Evolutionary conservation across 2,329 filamentous ascomycete species (phyloP).

Genomic region (Torrubiella hemipterigena): DNA sequence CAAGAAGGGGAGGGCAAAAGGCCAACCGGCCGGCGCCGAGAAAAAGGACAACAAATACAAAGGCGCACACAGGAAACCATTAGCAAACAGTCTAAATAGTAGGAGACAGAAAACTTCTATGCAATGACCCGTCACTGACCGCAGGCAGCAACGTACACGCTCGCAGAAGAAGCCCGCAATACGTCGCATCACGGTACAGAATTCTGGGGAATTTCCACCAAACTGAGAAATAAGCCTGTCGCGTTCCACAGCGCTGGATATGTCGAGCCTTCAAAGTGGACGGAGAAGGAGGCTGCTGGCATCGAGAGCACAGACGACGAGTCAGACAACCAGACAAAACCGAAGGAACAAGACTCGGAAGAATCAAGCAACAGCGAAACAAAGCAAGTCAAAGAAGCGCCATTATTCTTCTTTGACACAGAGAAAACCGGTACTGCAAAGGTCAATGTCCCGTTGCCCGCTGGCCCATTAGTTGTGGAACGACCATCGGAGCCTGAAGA

Average conservation of each 20-base stretch:
- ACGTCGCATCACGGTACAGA: slow-evolving; percentile 8
- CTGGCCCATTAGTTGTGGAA: too few species aligned
- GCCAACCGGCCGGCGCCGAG: too few species aligned
- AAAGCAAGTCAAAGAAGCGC: slow-evolving; percentile 8
- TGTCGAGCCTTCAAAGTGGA: slow-evolving; percentile 28
- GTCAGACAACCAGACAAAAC: not conserved
- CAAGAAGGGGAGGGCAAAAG: too few species aligned
- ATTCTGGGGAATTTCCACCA: slow-evolving; percentile 24
- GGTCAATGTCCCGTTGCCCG: too few species aligned
- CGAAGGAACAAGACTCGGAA: slow-evolving; percentile 12
- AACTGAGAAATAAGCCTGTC: slow-evolving; percentile 36
- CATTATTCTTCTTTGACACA: slow-evolving; percentile 24
- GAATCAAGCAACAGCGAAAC: slow-evolving; percentile 15
- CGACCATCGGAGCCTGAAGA: slow-evolving; percentile 12
- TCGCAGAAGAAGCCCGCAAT: slow-evolving; percentile 13
- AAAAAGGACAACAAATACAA: too few species aligned
- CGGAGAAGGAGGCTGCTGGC: not conserved
- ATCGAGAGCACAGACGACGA: not conserved
- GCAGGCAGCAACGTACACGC: slow-evolving; percentile 7
- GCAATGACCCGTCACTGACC: too few species aligned
- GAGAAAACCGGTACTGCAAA: too few species aligned
- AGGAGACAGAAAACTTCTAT: too few species aligned
- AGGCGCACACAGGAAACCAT: too few species aligned
- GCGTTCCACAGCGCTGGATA: slow-evolving; percentile 41
- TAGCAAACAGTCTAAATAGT: too few species aligned